phyloP scores from a whole-genome alignment of 2,329 filamentous ascomycete species.

The Bipolaris victoriae region DNA sequence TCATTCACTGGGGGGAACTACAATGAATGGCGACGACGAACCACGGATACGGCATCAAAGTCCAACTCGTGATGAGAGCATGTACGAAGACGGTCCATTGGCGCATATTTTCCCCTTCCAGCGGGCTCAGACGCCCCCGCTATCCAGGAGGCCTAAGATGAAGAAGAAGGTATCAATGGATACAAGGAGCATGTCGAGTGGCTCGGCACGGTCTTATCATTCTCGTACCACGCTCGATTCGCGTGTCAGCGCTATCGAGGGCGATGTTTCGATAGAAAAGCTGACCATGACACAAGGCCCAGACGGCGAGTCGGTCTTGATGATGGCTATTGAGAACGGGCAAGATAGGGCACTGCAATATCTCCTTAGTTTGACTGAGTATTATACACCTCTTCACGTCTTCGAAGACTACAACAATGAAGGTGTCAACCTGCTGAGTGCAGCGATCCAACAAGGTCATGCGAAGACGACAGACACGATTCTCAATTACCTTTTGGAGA shows the following conservation, averaged over 20 bases:
- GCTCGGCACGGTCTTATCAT: slow-evolving; percentile 81
- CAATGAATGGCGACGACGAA: slow-evolving; percentile 39
- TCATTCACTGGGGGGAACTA: slow-evolving; percentile 33
- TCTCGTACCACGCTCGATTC: slow-evolving; percentile 75
- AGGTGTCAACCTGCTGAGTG: slow-evolving; percentile 85
- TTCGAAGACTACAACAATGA: slow-evolving; percentile 88
- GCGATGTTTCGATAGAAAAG: slow-evolving; percentile 82
- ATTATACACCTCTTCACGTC: slow-evolving; percentile 73
- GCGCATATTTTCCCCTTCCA: slow-evolving; percentile 94
- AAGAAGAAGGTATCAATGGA: slow-evolving; percentile 88
- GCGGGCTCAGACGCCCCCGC: slow-evolving; percentile 59
- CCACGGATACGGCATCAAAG: slow-evolving; percentile 27
- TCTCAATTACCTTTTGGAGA: slow-evolving; percentile 69
- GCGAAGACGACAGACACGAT: slow-evolving; percentile 75
- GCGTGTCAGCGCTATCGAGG: slow-evolving; percentile 74
- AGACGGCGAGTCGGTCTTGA: slow-evolving; percentile 78
- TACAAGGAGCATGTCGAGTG: slow-evolving; percentile 83
- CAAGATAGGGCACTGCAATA: slow-evolving; percentile 78
- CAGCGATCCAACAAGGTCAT: slow-evolving; percentile 85
- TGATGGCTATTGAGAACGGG: slow-evolving; percentile 63
- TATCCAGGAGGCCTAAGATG: slow-evolving; percentile 58
- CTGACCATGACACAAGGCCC: slow-evolving; percentile 73
- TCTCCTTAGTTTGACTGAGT: slow-evolving; percentile 75
- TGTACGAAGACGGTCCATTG: slow-evolving; percentile 55
- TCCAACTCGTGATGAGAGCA: slow-evolving; percentile 26